Conservation (phyloP, 139 green algal species). For the Dunaliella sp. region DNA sequence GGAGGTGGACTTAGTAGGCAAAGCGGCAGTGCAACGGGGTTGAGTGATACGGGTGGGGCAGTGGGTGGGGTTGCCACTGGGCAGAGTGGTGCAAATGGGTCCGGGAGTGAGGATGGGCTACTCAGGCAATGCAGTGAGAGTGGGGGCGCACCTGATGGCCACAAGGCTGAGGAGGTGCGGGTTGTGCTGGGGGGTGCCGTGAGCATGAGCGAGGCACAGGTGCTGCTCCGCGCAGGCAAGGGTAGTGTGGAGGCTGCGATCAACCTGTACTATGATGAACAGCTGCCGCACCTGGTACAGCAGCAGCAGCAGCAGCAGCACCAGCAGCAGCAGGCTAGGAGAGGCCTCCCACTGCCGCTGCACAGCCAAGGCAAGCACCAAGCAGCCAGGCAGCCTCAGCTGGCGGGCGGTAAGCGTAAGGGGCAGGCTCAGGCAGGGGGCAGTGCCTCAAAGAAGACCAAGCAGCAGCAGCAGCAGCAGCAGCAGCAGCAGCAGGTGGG, state of each 20-base stretch:
- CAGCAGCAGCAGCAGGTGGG: background rate
- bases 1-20: no score
- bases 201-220: background rate
- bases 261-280: conserved; percentile 41
- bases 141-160: no score
- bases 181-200: conserved; percentile 37
- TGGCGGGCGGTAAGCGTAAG: background rate
- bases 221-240: conserved; percentile 32
- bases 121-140: no score
- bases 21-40: no score
- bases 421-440: background rate
- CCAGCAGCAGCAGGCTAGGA: background rate
- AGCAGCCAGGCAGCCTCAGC: no score
- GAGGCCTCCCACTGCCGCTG: background rate
- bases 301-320: background rate
- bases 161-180: conserved; percentile 30
- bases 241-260: conserved; percentile 34
- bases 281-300: background rate
- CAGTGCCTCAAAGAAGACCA: background rate
- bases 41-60: no score
- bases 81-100: no score
- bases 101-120: no score
- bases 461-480: background rate
- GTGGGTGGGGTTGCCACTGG: no score
- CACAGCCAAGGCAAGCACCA: background rate